These are phyloP conservation scores for Wickerhamomyces hampshirensis DNA, from an alignment of 805 yeast genomes.

Conservation along the genomic window DNA sequence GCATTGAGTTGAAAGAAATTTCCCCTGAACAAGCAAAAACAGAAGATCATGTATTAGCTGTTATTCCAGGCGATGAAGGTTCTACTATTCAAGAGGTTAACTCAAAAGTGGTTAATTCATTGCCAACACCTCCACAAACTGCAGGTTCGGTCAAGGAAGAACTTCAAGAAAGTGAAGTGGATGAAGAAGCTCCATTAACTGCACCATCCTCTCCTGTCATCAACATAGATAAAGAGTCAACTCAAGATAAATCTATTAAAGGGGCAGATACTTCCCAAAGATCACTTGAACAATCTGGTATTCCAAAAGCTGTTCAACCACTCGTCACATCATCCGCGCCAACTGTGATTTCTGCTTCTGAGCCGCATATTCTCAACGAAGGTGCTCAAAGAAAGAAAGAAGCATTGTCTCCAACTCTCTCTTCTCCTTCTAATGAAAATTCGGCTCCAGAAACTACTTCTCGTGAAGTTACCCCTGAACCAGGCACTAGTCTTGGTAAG, in stretches of 20 bases:
- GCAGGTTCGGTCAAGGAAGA: constrained; percentile 4
- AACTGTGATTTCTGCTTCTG: background rate
- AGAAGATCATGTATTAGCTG: constrained; percentile 14
- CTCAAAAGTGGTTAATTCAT: constrained; percentile 1
- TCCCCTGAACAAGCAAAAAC: constrained; percentile 17
- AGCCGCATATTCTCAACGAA: background rate
- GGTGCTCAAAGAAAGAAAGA: too few species aligned
- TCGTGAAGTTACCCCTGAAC: constrained; percentile 15
- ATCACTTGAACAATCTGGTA: background rate
- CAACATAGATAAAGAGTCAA: too few species aligned
- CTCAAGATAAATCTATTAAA: too few species aligned
- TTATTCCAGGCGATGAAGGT: constrained; percentile 10
- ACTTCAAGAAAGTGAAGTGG: too few species aligned
- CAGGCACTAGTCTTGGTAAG: constrained; percentile 8
- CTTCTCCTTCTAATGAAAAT: background rate
- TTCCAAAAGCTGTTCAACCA: background rate
- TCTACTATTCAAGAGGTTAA: constrained; percentile 5
- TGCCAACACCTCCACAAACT: constrained; percentile 22
- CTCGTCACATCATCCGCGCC: background rate
- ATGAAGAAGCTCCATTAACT: background rate
- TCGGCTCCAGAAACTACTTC: constrained; percentile 5
- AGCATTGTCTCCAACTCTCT: background rate
- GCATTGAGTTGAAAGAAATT: constrained; percentile 13
- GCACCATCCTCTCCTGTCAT: background rate
- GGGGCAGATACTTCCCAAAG: background rate